Evolutionary conservation across 1,284 basidiomycete species (phyloP), one percentile per base, ranked within the genome.

Genomic region (Pseudozyma sp.): DNA sequence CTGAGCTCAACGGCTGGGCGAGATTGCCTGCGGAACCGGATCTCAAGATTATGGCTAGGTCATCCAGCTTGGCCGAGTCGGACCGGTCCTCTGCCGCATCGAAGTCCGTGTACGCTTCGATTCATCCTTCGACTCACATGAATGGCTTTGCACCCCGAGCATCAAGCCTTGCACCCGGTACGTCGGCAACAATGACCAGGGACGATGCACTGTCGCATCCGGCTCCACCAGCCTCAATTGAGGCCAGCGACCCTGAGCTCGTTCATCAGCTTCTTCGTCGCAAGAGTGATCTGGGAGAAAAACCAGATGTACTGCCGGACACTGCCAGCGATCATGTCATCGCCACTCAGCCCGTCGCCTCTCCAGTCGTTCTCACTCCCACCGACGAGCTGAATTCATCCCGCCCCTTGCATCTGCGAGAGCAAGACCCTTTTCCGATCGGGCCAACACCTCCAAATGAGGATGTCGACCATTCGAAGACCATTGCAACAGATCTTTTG

Each of bases 301-400:
- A 45, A 11, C 58, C 65, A 1, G 59, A 61, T 18, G 16, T 44
- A 25, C 14, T 56, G 16, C 31, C 55, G 3, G 77, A 78, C 31
- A 56, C 74, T 19, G 78, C 78, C 1, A 80, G 78, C 49, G 78
- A 80, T 45, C 70, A 76, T 45, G 67, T 59, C 14, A 65, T 80
- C n/a, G 70, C 44, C 3, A 25, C 56, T 10, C 48, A 48, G 58
- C 68, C 60, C 8, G 60, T 68, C 16, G 34, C 64, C 5, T 64
- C 73, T 19, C 73, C 60, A 10, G 19, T 59, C 12, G 10, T 18
- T 13, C 50, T 71, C 42, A 62, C 69, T 5, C 63, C 69, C 12
- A 54, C 50, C 3, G 45, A 21, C 6, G 69, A 62, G 18, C 51
- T 53, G 3, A 35, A 58, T 16, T 52, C 54, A 6, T 39, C 62